These are phyloP conservation scores for Blastobotrys malaysiensis DNA, from an alignment of 1,139 yeast species.

Conservation along the genomic window DNA sequence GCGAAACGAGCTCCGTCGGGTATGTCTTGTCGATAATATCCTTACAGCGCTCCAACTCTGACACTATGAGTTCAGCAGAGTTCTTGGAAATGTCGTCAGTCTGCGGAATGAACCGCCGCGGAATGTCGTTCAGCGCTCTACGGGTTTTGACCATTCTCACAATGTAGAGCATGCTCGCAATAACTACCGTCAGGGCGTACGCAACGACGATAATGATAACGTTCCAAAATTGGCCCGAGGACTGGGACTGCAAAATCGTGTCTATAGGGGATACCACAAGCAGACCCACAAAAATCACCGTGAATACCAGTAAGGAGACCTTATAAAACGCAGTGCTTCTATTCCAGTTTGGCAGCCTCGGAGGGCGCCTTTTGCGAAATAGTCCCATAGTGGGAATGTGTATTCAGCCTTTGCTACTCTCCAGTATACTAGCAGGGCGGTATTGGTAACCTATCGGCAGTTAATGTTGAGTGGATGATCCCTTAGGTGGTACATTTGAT, in stretches of 20 bases:
- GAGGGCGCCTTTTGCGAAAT: not conserved
- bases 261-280: slow-evolving; percentile 70
- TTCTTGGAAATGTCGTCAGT: slow-evolving; percentile 56
- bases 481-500: not conserved
- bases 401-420: not conserved
- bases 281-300: slow-evolving; percentile 50
- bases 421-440: not conserved
- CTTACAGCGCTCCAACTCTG: slow-evolving; percentile 43
- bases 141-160: slow-evolving; percentile 55
- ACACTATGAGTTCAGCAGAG: slow-evolving; percentile 40
- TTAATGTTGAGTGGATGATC: no score
- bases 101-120: slow-evolving; percentile 67
- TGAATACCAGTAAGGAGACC: slow-evolving; percentile 47
- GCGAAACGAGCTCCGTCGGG: slow-evolving; percentile 46
- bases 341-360: not conserved
- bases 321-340: slow-evolving; percentile 41
- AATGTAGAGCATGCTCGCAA: slow-evolving; percentile 44
- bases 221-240: slow-evolving; percentile 55
- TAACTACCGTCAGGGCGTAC: slow-evolving; percentile 53
- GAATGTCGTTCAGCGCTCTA: slow-evolving; percentile 65
- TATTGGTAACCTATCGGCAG: not conserved
- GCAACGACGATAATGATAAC: slow-evolving; percentile 72
- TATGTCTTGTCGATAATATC: slow-evolving; percentile 47
- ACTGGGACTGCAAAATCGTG: slow-evolving; percentile 60
- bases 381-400: not conserved